Conservation (phyloP, 2,329 filamentous ascomycete genomes). For the Alternaria triticimaculans region DNA sequence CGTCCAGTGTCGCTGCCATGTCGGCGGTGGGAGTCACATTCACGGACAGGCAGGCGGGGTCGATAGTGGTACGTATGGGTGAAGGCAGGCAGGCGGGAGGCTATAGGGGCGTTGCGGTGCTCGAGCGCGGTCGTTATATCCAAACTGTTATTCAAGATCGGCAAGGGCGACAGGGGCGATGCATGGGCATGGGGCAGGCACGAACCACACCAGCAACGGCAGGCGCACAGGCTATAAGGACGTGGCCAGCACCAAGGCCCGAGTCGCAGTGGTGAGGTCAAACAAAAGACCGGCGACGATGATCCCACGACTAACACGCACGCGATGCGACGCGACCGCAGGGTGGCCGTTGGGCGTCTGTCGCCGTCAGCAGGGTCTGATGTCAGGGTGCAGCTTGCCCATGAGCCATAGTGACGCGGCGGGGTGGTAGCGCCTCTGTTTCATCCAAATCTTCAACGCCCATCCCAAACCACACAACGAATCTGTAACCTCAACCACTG, state of each 20-base stretch:
- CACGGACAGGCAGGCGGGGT: slow-evolving; percentile 8
- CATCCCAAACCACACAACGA: slow-evolving; percentile 19
- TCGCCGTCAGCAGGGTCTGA: slow-evolving; percentile 4
- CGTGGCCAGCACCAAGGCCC: background rate
- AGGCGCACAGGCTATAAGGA: slow-evolving; percentile 1
- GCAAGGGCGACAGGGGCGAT: slow-evolving; percentile 33
- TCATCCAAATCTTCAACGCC: slow-evolving; percentile 23
- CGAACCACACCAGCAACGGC: slow-evolving; percentile 1
- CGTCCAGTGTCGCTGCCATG: slow-evolving; percentile 29
- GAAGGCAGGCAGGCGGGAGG: background rate
- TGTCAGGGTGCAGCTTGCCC: slow-evolving; percentile 8
- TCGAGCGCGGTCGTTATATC: slow-evolving; percentile 6
- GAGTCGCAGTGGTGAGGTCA: background rate
- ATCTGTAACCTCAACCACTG: slow-evolving; percentile 2
- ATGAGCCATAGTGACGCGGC: slow-evolving; percentile 14
- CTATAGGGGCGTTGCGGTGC: slow-evolving; percentile 4
- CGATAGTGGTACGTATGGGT: slow-evolving; percentile 5
- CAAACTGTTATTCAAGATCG: slow-evolving; percentile 4
- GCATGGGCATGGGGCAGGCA: slow-evolving; percentile 7
- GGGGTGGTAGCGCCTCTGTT: slow-evolving; percentile 6
- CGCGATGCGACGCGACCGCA: background rate
- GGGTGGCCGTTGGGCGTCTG: background rate
- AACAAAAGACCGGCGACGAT: background rate
- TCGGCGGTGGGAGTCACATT: slow-evolving; percentile 25
- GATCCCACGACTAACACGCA: background rate